phyloP scores from a whole-genome alignment of 1,139 yeast species.

The Suzukiozyma palmioleophila region DNA sequence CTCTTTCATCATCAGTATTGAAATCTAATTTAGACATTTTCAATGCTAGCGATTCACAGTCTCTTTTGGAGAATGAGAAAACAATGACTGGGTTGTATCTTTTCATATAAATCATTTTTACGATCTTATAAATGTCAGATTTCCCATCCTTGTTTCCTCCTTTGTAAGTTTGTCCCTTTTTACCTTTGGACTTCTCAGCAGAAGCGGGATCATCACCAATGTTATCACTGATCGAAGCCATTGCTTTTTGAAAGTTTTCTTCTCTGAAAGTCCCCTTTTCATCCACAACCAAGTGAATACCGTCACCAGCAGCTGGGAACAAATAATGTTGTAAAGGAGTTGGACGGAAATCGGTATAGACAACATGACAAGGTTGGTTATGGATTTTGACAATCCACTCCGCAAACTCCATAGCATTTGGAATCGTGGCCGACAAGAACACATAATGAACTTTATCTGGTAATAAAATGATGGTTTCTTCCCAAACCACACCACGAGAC shows the following conservation, averaged over 20 bases:
- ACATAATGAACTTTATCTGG: slow-evolving; percentile 93
- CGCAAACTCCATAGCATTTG: slow-evolving; percentile 97
- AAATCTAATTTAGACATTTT: slow-evolving; percentile 94
- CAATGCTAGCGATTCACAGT: slow-evolving; percentile 89
- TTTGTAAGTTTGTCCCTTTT: slow-evolving; percentile 80
- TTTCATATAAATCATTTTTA: slow-evolving; percentile 95
- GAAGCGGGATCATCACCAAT: slow-evolving; percentile 81
- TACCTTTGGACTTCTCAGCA: slow-evolving; percentile 53
- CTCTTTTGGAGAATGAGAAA: slow-evolving; percentile 92
- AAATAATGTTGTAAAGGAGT: slow-evolving; percentile 96
- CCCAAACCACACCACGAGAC: slow-evolving; percentile 99
- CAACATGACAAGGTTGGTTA: slow-evolving; percentile 96
- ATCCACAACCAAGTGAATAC: slow-evolving; percentile 94
- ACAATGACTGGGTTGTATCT: slow-evolving; percentile 97
- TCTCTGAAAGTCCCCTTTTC: slow-evolving; percentile 95
- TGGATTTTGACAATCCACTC: slow-evolving; percentile 97
- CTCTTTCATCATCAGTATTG: slow-evolving; percentile 88
- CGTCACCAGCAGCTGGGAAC: slow-evolving; percentile 97
- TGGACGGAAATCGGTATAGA: slow-evolving; percentile 97
- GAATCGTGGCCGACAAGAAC: slow-evolving; percentile 92
- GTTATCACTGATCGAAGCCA: slow-evolving; percentile 84
- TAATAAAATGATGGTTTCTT: slow-evolving; percentile 89
- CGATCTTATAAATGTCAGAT: slow-evolving; percentile 93
- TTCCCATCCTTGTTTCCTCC: slow-evolving; percentile 84
- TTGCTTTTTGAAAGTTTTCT: slow-evolving; percentile 96